phyloP scores from a whole-genome alignment of 352 stramenopile genomes.

The Globisporangium perplexum region DNA sequence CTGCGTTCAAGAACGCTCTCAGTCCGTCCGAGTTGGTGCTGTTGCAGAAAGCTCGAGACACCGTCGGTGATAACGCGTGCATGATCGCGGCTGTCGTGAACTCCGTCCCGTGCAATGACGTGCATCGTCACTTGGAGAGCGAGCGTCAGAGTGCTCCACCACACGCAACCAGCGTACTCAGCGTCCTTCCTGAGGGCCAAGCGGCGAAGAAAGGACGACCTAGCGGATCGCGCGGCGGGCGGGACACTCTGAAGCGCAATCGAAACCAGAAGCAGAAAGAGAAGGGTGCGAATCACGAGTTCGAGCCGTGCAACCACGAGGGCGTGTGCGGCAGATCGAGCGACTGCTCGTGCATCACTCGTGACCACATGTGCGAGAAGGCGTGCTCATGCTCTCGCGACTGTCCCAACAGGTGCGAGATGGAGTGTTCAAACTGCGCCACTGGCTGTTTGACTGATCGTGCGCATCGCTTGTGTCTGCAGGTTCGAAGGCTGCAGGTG shows the following conservation, averaged over 20 bases:
- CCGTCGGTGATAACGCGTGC: slow-evolving; percentile 60
- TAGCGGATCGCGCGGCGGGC: neutral
- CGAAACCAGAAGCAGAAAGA: slow-evolving; percentile 62
- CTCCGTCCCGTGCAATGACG: slow-evolving; percentile 48
- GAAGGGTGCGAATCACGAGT: slow-evolving; percentile 59
- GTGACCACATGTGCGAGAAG: slow-evolving; percentile 78
- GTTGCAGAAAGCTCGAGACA: slow-evolving; percentile 43
- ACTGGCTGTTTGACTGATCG: neutral
- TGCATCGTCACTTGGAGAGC: slow-evolving; percentile 42
- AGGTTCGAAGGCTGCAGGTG: slow-evolving; percentile 53
- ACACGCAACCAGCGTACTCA: neutral
- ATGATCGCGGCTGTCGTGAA: slow-evolving; percentile 56
- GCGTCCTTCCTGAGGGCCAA: neutral
- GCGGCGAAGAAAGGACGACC: slow-evolving; percentile 3
- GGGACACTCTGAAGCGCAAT: neutral
- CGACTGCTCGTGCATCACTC: slow-evolving; percentile 67
- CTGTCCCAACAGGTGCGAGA: slow-evolving; percentile 59
- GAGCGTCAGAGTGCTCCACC: slow-evolving; percentile 22
- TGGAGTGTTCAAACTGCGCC: neutral
- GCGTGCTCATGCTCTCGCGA: slow-evolving; percentile 77
- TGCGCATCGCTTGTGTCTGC: neutral
- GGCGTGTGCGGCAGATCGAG: slow-evolving; percentile 38
- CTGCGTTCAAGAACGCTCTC: slow-evolving; percentile 5
- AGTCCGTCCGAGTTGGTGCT: slow-evolving; percentile 43
- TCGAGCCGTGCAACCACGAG: slow-evolving; percentile 77